Evolutionary conservation across 2,329 filamentous ascomycete genomes (phyloP), one percentile per base, ranked within the genome.

Genomic region (Fusarium brevicatenulatum): DNA sequence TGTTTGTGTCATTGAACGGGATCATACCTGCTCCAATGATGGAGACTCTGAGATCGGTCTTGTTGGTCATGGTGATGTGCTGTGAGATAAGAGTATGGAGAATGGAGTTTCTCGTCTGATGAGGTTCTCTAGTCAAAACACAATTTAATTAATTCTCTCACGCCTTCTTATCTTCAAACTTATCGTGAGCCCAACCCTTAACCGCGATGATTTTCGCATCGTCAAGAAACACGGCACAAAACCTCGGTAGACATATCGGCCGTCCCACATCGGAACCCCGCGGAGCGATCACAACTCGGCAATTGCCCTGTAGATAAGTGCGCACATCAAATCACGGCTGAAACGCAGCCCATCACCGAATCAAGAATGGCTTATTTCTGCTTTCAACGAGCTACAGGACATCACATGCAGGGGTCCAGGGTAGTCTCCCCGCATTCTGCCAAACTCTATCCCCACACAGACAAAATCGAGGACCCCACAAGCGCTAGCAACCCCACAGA

Each of bases 11-110:
- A 19, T 9, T 11, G 6, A 15, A 16, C 12, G 10, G 18, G 12
- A 36, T 36, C 40, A 36, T 63, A 69, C 66, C 66, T 40, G 66
- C 66, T 9, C 66, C 66, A n/a, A 69, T 53, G 8, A 69, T 63
- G 15, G 66, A 57, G 11, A 69, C 56, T 2, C 44, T 18, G 13
- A 53, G 44, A 15, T 59, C 44, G 4, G 11, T 59, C 0, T 53
- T 39, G 25, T 40, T 30, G 19, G 21, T 21, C 56, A 59, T 59
- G 9, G 4, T 68, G 54, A 40, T 63, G 5, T n/a, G 8, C 5
- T 13, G 10, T 1, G 9, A 40, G 23, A 18, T 4, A 3, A 10
- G 7, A 40, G 15, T 21, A 9, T 28, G 7, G 15, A 7, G 10
- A 10, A 6, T 28, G 4, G 13, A 9, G 5, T 18, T 8, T 30